Evolutionary conservation across 192 early-diverging fungal genomes (phyloP).

Genomic region (Gigaspora rosea): DNA sequence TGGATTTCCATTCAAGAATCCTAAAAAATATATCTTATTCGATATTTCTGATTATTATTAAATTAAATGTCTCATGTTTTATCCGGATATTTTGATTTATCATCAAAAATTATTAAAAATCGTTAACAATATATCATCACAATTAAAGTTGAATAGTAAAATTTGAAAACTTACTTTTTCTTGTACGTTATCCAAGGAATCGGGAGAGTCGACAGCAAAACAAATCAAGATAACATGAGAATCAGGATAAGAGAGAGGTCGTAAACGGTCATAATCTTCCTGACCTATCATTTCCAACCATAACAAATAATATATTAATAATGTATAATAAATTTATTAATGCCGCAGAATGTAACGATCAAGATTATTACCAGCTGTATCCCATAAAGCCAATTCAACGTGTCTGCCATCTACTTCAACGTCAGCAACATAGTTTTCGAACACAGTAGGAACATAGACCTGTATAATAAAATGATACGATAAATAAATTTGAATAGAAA

Average conservation of each 20-base stretch:
- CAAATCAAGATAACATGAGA: constrained; percentile 93
- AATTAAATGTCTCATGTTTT: no score
- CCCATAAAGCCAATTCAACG: constrained; percentile 75
- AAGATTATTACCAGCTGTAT: constrained; percentile 66
- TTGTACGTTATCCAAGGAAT: constrained; percentile 81
- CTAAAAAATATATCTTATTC: no score
- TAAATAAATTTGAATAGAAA: no score
- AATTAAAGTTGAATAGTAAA: no score
- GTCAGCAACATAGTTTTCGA: constrained; percentile 77
- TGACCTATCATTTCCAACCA: constrained; percentile 59
- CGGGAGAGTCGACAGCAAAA: constrained; percentile 84
- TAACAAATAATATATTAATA: not conserved
- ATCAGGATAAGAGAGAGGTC: constrained; percentile 90
- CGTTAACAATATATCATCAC: no score
- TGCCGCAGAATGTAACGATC: not conserved
- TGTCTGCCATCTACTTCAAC: constrained; percentile 68
- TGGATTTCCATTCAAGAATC: not conserved
- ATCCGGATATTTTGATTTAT: no score
- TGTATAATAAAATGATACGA: constrained; percentile 23
- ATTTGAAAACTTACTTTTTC: constrained; percentile 51
- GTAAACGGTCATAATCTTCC: constrained; percentile 95
- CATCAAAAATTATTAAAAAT: no score
- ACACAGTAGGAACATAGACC: constrained; percentile 76
- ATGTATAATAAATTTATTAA: not conserved
- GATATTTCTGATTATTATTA: no score